phyloP scores from a whole-genome alignment of 1,284 basidiomycete genomes.

The Cutaneotrichosporon dermatis region DNA sequence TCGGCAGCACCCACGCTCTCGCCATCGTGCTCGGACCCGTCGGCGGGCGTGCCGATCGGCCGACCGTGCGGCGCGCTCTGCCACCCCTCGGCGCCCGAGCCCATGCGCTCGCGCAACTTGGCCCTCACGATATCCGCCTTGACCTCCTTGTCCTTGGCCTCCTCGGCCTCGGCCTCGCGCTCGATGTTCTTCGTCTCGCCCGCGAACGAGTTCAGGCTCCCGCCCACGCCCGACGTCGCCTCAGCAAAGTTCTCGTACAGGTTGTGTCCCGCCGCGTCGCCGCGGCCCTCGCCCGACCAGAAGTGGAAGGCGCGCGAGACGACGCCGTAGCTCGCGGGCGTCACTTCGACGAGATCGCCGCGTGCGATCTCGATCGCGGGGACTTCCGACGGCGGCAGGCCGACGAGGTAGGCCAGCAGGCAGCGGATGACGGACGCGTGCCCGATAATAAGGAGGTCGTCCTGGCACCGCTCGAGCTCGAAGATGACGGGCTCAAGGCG shows the following conservation, averaged over 20 bases:
- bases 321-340: constrained; percentile 84
- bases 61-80: constrained; percentile 23
- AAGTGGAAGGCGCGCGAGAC: constrained; percentile 84
- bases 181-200: constrained; percentile 45
- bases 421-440: constrained; percentile 98
- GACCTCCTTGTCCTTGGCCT: constrained; percentile 36
- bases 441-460: constrained; percentile 72
- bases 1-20: background rate
- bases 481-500: constrained; percentile 77
- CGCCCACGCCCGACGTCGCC: constrained; percentile 35
- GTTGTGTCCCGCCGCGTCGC: constrained; percentile 43
- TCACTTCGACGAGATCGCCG: constrained; percentile 82
- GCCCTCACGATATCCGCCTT: constrained; percentile 27
- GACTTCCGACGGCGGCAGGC: constrained; percentile 91
- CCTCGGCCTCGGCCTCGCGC: constrained; percentile 43
- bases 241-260: constrained; percentile 51
- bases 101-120: constrained; percentile 18
- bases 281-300: constrained; percentile 58
- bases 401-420: constrained; percentile 83
- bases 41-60: constrained; percentile 10
- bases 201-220: constrained; percentile 37
- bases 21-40: constrained; percentile 4
- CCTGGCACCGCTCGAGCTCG: constrained; percentile 72
- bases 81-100: constrained; percentile 25
- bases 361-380: constrained; percentile 92